phyloP scores from a whole-genome alignment of 768 basidiomycete genomes.

The Paxillus rubicundulus region DNA sequence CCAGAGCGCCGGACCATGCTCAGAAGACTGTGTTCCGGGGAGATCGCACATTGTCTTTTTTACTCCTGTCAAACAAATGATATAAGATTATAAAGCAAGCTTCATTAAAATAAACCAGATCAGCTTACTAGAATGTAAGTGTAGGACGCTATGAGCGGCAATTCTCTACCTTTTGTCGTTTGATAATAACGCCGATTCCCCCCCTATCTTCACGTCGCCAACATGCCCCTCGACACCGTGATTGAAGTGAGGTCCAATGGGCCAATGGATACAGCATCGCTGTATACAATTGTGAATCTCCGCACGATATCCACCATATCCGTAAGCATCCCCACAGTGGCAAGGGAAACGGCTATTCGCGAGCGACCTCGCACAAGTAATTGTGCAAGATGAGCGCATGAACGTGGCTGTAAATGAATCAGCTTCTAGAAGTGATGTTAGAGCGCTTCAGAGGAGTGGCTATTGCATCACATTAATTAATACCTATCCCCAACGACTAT shows the following conservation, averaged over 20 bases:
- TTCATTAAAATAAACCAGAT: constrained; percentile 1
- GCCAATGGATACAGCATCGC: constrained; percentile 19
- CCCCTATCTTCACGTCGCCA: constrained; percentile 8
- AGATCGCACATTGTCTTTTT: constrained; percentile 16
- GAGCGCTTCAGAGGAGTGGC: constrained; percentile 8
- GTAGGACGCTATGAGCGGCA: constrained; percentile 25
- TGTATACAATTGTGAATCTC: constrained; percentile 22
- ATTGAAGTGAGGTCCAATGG: constrained; percentile 16
- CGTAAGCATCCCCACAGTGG: constrained; percentile 15
- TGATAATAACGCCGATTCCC: constrained; percentile 13
- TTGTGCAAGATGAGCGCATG: constrained; percentile 15
- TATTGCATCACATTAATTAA: constrained; percentile 13
- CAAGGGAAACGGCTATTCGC: constrained; percentile 14
- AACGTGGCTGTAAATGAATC: constrained; percentile 17
- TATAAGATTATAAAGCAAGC: neutral
- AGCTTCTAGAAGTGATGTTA: constrained; percentile 22
- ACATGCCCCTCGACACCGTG: constrained; percentile 14
- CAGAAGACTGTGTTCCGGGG: constrained; percentile 24
- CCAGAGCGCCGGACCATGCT: constrained; percentile 22
- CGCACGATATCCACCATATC: constrained; percentile 28
- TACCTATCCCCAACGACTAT: constrained; percentile 18
- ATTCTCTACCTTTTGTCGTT: constrained; percentile 19
- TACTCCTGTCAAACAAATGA: constrained; percentile 14
- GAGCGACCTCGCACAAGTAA: constrained; percentile 19
- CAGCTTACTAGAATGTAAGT: constrained; percentile 17